Evolutionary conservation across 768 basidiomycete genomes (phyloP), one percentile per base, ranked within the genome.

Genomic region (Myochromella boudieri): DNA sequence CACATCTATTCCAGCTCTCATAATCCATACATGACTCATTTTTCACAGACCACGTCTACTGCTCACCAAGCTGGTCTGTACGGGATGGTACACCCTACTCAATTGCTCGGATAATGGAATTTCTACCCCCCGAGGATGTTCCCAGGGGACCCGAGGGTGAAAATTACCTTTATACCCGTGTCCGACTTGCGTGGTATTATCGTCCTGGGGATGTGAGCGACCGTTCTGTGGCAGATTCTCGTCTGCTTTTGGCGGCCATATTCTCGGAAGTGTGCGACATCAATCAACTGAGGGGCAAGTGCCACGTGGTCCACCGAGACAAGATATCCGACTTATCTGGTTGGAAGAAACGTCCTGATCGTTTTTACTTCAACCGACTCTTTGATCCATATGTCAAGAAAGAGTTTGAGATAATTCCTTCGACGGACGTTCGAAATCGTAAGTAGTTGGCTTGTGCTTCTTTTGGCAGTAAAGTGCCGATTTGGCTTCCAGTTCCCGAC

Each of bases 341-440:
- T 5, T 97, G 92, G 92, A 97, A 94, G 74, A 91, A 90, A 66
- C 79, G 85, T 34, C 87, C 90, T 1, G 95, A 99, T 68, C 82
- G 91, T 54, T 99, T 99, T 76, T 97, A 95, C 75, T 99, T 94
- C 76, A 85, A 84, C 59, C 85, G 89, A 59, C 77, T 97, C 22
- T 99, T 95, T 63, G 95, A 98, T 72, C 93, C 94, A 42, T 97
- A 95, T 68, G 91, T 97, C 69, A 94, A 95, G 74, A 90, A 91
- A 66, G 95, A 97, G 69, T 97, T 95, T 66, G 97, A 98, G 65
- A 88, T 97, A 57, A 85, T 99, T 43, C 85, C 87, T 50, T 81
- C 91, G 24, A 79, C 80, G 31, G 89, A 86, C 58, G 86, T 97
- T 51, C 81, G 85, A 48, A 99, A 99, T 65, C 72, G 95, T 98